Evolutionary conservation across 768 basidiomycete species (phyloP).

Genomic region (Ephemerocybe angulata): DNA sequence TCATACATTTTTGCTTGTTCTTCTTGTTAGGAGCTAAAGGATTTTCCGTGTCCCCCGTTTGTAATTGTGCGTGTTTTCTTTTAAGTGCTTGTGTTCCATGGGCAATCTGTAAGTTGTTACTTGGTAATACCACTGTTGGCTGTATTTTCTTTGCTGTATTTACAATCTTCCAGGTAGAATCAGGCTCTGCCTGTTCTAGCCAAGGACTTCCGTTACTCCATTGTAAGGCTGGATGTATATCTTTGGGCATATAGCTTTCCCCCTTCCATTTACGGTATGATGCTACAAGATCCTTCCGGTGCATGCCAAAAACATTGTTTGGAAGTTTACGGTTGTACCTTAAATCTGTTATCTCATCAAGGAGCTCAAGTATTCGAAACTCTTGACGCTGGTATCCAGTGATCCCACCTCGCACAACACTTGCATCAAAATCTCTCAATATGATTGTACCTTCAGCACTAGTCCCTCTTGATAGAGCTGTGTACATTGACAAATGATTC

Average conservation of each 20-base stretch:
- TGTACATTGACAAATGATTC: background rate
- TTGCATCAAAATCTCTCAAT: constrained; percentile 4
- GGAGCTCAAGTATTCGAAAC: background rate
- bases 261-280: background rate
- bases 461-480: background rate
- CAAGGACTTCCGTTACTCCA: background rate
- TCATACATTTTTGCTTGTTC: too few relatives aligned
- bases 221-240: background rate
- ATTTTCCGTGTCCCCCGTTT: too few relatives aligned
- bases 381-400: background rate
- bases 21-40: too few relatives aligned
- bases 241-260: background rate
- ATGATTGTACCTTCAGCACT: background rate
- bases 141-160: constrained; percentile 5
- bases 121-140: too few relatives aligned
- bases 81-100: too few relatives aligned
- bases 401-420: background rate
- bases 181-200: background rate
- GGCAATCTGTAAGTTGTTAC: too few relatives aligned
- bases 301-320: background rate
- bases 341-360: background rate
- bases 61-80: too few relatives aligned
- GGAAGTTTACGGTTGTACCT: background rate
- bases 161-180: background rate
- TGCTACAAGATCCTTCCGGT: background rate